Evolutionary conservation across 352 stramenopile species (phyloP), one percentile per base, ranked within the genome.

Genomic region (Pythium chondricola): DNA sequence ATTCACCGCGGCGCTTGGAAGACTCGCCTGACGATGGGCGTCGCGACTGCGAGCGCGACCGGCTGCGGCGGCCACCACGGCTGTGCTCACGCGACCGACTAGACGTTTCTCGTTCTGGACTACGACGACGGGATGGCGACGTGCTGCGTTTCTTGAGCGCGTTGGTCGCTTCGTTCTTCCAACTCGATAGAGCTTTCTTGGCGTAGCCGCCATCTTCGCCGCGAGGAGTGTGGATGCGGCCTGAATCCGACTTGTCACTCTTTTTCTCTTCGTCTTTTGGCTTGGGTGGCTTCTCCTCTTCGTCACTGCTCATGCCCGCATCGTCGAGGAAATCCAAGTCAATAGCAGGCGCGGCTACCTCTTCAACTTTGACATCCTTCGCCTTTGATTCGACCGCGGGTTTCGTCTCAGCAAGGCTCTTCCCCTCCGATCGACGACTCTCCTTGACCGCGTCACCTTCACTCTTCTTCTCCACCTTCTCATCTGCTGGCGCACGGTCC

Each of bases 281-380:
- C 22, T 43, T 61, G 54, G 51, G 21, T 64, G 40, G 42, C 24
- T 58, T 26, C 16, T 66, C 52, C 14, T 74, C 55, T 16, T 33
- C 51, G n/a, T 76, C 74, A 33, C 62, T 77, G 10, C 76, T 73
- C 52, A 68, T 83, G 0, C 41, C 55, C 25, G 66, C 64, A 20
- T 88, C 76, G 30, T 89, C 71, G 44, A 93, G 50, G 51, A 93
- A 93, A 55, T 88, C 82, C 48, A 93, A 66, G 48, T 93, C 82
- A 56, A 93, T 93, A 3, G 82, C 82, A 43, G 82, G 82, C 18
- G 82, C 82, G 21, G 78, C 77, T 17, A 93, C 68, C 35, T 88
- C 68, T 37, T 92, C 74, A 36, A 83, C 49, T 57, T 90, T 87
- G 11, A 88, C 79, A 27, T 93, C 78, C 44, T 87, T 78, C 43